Base-by-base conservation (phyloP, 2,329 filamentous ascomycete species). In the Colletotrichum sp. region DNA sequence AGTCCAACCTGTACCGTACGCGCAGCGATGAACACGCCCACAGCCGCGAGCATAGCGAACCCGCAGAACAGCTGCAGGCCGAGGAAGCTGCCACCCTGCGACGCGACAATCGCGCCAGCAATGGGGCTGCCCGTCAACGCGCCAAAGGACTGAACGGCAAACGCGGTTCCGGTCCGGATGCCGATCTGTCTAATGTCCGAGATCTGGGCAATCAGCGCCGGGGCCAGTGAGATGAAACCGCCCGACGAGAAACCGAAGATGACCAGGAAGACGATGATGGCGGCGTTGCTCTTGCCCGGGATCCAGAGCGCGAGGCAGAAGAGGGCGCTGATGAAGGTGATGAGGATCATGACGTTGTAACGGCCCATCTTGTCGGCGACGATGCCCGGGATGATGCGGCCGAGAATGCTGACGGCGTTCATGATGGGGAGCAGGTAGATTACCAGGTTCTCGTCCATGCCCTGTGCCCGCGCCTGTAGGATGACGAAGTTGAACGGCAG, bases 211-310 rank as follows among this genome's bases (percentile, higher is more conserved):
- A 96, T 86, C 16, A 94, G 85, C 0, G 93, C 89, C 0, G 94
- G 92, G 0, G 87, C 87, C 22, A 95, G 85, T 0, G 90, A 90
- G 43, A 94, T 90, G 79, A 92, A 94, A 4, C 91, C 90, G 15
- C 94, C 94, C 0, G 91, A 93, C 16, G 89, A 89, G 81, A 95
- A 94, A 22, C 93, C 94, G 78, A 94, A 95, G 8, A 94, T 83
- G n/a, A 89, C 86, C 15, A 90, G 88, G 81, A 94, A 95, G 43
- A 91, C 86, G 66, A 95, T 88, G 74, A 93, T 90, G 2, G 90
- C 88, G 0, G 89, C 88, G 12, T 92, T 89, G 48, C 86, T 86
- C 5, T 84, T 85, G 67, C 85, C 87, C 3, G 87, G 86, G 6
- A 88, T 84, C 88, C 88, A 89, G 34, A 93, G 81, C 32, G 81